These are phyloP conservation scores for Phytophthora chlamydospora DNA, from an alignment of 352 stramenopile species.

Conservation along the genomic window DNA sequence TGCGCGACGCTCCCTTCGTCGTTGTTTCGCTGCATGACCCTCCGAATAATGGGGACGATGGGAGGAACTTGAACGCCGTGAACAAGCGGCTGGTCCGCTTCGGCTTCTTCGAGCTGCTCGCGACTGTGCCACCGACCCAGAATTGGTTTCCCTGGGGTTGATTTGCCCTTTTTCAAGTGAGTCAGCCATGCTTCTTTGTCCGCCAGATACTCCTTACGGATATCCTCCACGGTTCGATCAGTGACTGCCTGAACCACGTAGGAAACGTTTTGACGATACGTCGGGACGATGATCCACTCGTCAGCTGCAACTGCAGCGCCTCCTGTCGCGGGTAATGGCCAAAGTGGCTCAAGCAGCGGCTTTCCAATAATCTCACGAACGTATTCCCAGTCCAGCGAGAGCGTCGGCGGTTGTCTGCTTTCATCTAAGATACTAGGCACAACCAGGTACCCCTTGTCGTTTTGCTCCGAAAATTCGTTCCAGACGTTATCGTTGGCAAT, in stretches of 20 bases:
- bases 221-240: conserved; percentile 47
- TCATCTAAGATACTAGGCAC: conserved; percentile 56
- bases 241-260: conserved; percentile 65
- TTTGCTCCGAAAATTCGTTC: conserved; percentile 86
- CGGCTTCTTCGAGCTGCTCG: conserved; percentile 63
- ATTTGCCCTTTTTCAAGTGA: conserved; percentile 72
- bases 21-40: conserved; percentile 82
- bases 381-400: conserved; percentile 71
- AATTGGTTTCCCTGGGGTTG: conserved; percentile 72
- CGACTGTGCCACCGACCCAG: conserved; percentile 79
- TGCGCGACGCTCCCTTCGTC: conserved; percentile 64
- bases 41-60: conserved; percentile 83
- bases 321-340: conserved; percentile 53
- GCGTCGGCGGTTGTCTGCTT: conserved; percentile 18
- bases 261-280: conserved; percentile 67
- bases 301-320: conserved; percentile 22
- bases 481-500: conserved; percentile 64
- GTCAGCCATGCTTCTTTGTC: conserved; percentile 54
- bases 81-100: conserved; percentile 64
- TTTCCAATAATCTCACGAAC: conserved; percentile 64
- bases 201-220: conserved; percentile 52
- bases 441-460: conserved; percentile 89
- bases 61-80: conserved; percentile 73
- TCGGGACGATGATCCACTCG: conserved; percentile 83
- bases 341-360: conserved; percentile 70